Percentiles rank a stretch among this genome's conserved stretches.
Conservation (phyloP, 2,329 filamentous ascomycete species). For the Xylariaceae sp. region DNA sequence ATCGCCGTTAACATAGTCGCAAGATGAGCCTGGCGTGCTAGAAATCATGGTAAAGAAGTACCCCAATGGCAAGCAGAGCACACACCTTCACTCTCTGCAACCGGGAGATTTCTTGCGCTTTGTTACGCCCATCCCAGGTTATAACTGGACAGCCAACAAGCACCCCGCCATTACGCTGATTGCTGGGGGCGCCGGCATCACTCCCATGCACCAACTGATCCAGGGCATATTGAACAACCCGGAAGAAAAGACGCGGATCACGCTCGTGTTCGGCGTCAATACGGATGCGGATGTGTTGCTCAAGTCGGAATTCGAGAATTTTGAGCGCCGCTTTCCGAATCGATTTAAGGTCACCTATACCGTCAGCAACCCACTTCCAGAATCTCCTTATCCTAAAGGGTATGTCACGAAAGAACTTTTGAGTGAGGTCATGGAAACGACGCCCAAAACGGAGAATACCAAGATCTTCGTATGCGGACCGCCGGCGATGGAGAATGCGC, state of each 20-base stretch:
- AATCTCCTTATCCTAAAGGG: constrained; percentile 47
- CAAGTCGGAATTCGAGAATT: constrained; percentile 49
- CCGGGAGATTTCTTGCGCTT: constrained; percentile 61
- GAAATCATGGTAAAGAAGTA: constrained; percentile 67
- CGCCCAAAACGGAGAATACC: constrained; percentile 33
- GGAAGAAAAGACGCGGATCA: constrained; percentile 58
- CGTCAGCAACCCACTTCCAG: constrained; percentile 45
- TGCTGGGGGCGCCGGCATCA: constrained; percentile 69
- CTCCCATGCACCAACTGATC: constrained; percentile 63
- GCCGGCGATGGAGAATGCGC: constrained; percentile 58
- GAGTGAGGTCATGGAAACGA: constrained; percentile 41
- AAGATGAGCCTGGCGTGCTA: constrained; percentile 55
- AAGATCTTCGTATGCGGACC: constrained; percentile 69
- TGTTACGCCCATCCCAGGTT: constrained; percentile 49
- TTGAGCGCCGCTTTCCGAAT: constrained; percentile 47
- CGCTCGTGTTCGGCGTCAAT: constrained; percentile 64
- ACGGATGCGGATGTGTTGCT: constrained; percentile 59
- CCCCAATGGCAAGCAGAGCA: constrained; percentile 59
- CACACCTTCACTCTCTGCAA: constrained; percentile 60
- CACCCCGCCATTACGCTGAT: constrained; percentile 56
- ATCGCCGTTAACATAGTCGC: constrained; percentile 4
- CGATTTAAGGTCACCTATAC: constrained; percentile 57
- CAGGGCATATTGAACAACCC: constrained; percentile 59
- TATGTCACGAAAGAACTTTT: constrained; percentile 56
- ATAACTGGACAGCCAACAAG: constrained; percentile 50